Percentiles rank a stretch among this genome's conserved stretches.
phyloP scores from a whole-genome alignment of 345 rosid species.

The Viola odorata region DNA sequence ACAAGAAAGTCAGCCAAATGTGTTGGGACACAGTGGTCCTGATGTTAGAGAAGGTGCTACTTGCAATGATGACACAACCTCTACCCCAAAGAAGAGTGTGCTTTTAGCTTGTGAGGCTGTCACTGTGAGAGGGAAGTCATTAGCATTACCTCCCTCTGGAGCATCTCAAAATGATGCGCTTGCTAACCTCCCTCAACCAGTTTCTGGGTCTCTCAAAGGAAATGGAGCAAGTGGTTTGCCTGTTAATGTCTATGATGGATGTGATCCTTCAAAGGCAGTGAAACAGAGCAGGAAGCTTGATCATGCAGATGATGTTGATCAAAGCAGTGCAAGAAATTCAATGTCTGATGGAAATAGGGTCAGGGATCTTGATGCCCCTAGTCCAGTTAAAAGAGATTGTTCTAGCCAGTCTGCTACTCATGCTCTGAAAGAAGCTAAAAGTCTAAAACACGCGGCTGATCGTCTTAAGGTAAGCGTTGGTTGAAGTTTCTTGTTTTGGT shows the following conservation, averaged over 20 bases:
- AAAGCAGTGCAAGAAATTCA: conserved; percentile 34
- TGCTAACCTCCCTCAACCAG: conserved; percentile 15
- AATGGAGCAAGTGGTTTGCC: conserved; percentile 22
- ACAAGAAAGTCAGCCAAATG: conserved; percentile 30
- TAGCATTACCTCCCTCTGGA: conserved; percentile 39
- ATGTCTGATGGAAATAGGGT: conserved; percentile 47
- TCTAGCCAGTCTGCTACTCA: conserved; percentile 56
- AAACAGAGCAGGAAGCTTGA: conserved; percentile 41
- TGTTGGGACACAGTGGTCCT: conserved; percentile 29
- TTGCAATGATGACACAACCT: conserved; percentile 29
- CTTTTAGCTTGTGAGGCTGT: conserved; percentile 34
- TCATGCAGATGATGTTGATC: conserved; percentile 42
- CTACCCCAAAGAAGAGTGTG: conserved; percentile 37
- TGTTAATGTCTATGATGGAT: conserved; percentile 26
- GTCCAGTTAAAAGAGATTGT: conserved; percentile 70
- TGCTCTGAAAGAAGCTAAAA: conserved; percentile 88
- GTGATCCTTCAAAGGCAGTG: conserved; percentile 33
- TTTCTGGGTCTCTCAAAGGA: conserved; percentile 32
- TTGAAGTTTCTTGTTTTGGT: conserved; percentile 11
- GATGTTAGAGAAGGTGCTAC: conserved; percentile 39
- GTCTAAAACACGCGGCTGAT: conserved; percentile 90
- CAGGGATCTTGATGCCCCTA: conserved; percentile 50
- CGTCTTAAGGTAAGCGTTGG: conserved; percentile 63
- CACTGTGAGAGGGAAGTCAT: conserved; percentile 36
- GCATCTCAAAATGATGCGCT: conserved; percentile 38